Base-by-base conservation (phyloP, 179 eudicot genomes). In the Pouteria campechiana region DNA sequence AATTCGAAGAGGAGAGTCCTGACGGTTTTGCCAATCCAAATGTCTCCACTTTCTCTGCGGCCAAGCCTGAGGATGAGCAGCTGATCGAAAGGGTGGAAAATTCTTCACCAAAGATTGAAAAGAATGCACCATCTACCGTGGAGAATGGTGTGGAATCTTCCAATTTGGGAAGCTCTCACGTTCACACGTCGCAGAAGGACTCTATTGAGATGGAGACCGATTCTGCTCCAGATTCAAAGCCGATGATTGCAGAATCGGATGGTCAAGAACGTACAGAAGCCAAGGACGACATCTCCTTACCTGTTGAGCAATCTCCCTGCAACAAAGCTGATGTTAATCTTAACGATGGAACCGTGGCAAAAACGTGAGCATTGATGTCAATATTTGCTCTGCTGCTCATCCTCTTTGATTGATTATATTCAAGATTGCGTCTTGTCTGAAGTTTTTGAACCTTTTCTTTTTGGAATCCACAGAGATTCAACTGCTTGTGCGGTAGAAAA, bases 221-320 rank as follows among this genome's bases (percentile, higher is more conserved):
- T 28, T 19, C 35, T 6, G 4, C 10, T 10, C 41, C 52, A 3
- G 70, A 55, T 29, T 24, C 21, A 6, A 65, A 58, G 39, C 12
- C 57, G 2, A 14, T 28, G 56, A 55, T 31, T 10, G 73, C 50
- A 20, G 77, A 67, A 44, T 33, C 44, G 6, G 52, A 62, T n/a
- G 54, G 41, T 13, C 44, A 63, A 40, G 67, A 74, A 43, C 48
- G 53, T 45, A 62, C 54, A 48, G 55, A 56, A 52, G 57, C 72
- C 3, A 74, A 79, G 45, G 89, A 83, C 37, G 80, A 67, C 59
- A 61, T 56, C 49, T 50, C 65, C 8, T 70, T 79, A 18, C 62
- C 68, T 1, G 57, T 53, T 39, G 75, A 71, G 61, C 89, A 76
- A 49, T 63, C 79, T 7, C 41, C 63, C 30, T 46, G 33, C 3